Evolutionary conservation across 1,139 yeast species (phyloP).

Genomic region (Suhomyces chickasaworum): DNA sequence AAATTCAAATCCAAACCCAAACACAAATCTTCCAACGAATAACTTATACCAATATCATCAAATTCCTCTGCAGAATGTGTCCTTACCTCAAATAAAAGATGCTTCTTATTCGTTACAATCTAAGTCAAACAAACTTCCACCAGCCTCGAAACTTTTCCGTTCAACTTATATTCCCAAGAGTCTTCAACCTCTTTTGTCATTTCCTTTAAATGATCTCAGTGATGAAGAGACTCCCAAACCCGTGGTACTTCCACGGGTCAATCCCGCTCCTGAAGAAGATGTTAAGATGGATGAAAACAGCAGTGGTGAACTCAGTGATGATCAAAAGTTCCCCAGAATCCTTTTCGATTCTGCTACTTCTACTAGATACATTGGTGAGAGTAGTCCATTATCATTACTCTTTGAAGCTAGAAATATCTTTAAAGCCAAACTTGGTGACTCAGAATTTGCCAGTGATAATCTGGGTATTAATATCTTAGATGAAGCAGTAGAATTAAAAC

Average conservation of each 20-base stretch:
- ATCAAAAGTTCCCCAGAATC: conserved; percentile 20
- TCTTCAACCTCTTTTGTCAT: conserved; percentile 29
- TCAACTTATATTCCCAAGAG: conserved; percentile 27
- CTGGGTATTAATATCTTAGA: conserved; percentile 23
- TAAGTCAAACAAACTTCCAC: conserved; percentile 12
- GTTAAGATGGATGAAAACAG: conserved; percentile 9
- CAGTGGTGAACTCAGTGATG: conserved; percentile 13
- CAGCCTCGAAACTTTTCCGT: conserved; percentile 13
- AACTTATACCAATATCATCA: conserved; percentile 8
- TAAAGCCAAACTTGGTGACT: conserved; percentile 18
- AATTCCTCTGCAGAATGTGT: conserved; percentile 1
- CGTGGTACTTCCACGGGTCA: conserved; percentile 2
- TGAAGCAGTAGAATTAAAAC: conserved; percentile 18
- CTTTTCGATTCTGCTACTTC: conserved; percentile 26
- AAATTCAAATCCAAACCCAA: too few species aligned
- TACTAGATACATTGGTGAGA: conserved; percentile 31
- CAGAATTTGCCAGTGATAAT: conserved; percentile 17
- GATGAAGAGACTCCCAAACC: conserved; percentile 9
- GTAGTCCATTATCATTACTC: conserved; percentile 29
- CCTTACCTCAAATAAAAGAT: conserved; percentile 10
- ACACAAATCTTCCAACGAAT: conserved; percentile 1
- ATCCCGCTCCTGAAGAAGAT: conserved; percentile 4
- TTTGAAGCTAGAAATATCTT: conserved; percentile 30
- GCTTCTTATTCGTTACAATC: conserved; percentile 1
- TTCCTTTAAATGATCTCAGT: conserved; percentile 21